Conservation (phyloP, 2,329 filamentous ascomycete species). For the Ascochyta lentis region DNA sequence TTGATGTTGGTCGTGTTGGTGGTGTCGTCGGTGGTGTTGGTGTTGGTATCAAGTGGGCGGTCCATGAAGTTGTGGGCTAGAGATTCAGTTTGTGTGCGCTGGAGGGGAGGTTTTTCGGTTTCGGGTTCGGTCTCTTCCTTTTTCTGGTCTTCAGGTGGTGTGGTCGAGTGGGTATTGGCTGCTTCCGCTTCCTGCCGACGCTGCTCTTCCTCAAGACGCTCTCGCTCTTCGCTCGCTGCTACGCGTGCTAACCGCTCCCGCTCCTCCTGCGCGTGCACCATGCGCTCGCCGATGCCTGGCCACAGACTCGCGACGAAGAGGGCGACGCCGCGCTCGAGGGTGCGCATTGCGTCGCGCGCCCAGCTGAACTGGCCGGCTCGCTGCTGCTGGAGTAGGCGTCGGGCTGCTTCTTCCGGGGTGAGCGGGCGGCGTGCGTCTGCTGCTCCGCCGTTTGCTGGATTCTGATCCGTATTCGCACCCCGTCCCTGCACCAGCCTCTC, state of each 20-base stretch:
- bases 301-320: constrained; percentile 68
- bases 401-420: constrained; percentile 53
- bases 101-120: constrained; percentile 10
- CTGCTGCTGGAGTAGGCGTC: constrained; percentile 49
- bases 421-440: constrained; percentile 23
- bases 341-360: constrained; percentile 49
- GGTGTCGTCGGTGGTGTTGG: too few relatives aligned
- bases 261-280: constrained; percentile 63
- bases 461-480: constrained; percentile 4
- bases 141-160: constrained; percentile 18
- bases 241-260: constrained; percentile 46
- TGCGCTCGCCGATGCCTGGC: constrained; percentile 67
- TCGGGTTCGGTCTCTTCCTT: constrained; percentile 14
- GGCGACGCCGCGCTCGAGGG: constrained; percentile 63
- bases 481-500: constrained; percentile 25
- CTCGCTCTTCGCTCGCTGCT: constrained; percentile 33
- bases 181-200: constrained; percentile 16
- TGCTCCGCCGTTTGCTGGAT: neutral
- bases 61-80: constrained; percentile 11
- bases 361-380: constrained; percentile 37
- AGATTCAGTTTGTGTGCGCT: constrained; percentile 14
- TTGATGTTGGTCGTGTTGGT: neutral
- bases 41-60: neutral
- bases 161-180: neutral
- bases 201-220: constrained; percentile 29